Evolutionary conservation across 345 rosid genomes (phyloP).

Genomic region (Gossypium anomalum): DNA sequence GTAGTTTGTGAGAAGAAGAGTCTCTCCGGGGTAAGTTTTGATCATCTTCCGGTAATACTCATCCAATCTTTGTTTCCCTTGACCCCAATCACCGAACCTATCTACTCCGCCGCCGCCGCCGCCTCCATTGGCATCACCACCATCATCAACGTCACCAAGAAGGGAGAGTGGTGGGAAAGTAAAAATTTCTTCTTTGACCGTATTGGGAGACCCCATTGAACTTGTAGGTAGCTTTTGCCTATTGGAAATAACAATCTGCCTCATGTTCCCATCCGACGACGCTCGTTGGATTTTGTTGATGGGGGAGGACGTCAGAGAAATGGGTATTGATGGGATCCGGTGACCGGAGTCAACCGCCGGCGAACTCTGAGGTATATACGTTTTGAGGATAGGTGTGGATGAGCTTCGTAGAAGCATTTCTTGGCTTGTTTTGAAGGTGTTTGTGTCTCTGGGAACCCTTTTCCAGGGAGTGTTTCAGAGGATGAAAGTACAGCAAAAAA

Average conservation of each 20-base stretch:
- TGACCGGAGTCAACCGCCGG: slow-evolving; percentile 7
- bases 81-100: slow-evolving; percentile 21
- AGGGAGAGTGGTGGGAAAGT: neutral
- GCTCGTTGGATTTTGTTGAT: slow-evolving; percentile 21
- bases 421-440: neutral
- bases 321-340: slow-evolving; percentile 7
- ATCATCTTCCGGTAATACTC: slow-evolving; percentile 43
- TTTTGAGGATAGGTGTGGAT: slow-evolving; percentile 31
- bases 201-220: neutral
- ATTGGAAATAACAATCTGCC: slow-evolving; percentile 13
- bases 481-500: too few relatives aligned
- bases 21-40: slow-evolving; percentile 34
- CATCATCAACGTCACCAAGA: slow-evolving; percentile 6
- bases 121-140: neutral
- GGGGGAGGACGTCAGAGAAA: slow-evolving; percentile 23
- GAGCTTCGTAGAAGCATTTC: slow-evolving; percentile 39
- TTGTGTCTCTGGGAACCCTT: neutral
- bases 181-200: neutral
- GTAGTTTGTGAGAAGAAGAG: slow-evolving; percentile 51
- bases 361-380: slow-evolving; percentile 14
- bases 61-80: slow-evolving; percentile 36
- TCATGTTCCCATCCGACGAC: slow-evolving; percentile 25
- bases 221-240: slow-evolving; percentile 5
- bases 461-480: slow-evolving; percentile 3
- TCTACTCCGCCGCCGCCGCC: slow-evolving; percentile 18